Conservation (phyloP, 2,329 filamentous ascomycete genomes). For the Fusarium sp. region DNA sequence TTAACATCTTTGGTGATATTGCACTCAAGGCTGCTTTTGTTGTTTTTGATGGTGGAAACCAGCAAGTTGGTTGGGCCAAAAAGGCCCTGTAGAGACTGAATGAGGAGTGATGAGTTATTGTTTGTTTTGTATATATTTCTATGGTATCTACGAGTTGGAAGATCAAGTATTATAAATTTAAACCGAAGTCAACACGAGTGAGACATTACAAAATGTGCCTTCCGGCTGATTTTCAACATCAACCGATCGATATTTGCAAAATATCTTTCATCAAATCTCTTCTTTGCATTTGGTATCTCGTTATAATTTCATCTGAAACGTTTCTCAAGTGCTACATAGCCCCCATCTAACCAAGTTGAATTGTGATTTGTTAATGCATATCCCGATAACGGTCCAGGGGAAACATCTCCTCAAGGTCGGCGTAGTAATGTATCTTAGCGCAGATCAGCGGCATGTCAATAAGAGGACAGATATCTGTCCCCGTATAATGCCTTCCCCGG, state of each 20-base stretch:
- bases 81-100: conserved; percentile 18
- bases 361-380: background rate
- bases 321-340: background rate
- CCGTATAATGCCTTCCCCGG: conserved; percentile 4
- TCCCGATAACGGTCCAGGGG: conserved; percentile 2
- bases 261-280: background rate
- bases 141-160: background rate
- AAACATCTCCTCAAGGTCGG: conserved; percentile 9
- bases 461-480: conserved; percentile 15
- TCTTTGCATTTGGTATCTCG: conserved; percentile 1
- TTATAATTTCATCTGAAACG: background rate
- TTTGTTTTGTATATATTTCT: conserved; percentile 3
- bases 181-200: background rate
- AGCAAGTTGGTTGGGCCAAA: conserved; percentile 38
- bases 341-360: background rate
- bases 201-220: background rate
- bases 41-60: conserved; percentile 60
- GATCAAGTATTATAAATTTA: background rate
- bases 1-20: conserved; percentile 73
- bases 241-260: background rate
- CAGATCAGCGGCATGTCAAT: conserved; percentile 14
- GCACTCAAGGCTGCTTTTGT: conserved; percentile 72
- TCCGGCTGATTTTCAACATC: background rate
- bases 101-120: background rate
- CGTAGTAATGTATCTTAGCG: background rate